phyloP scores from a whole-genome alignment of 352 stramenopile genomes.

The Plasmopara viticola region DNA sequence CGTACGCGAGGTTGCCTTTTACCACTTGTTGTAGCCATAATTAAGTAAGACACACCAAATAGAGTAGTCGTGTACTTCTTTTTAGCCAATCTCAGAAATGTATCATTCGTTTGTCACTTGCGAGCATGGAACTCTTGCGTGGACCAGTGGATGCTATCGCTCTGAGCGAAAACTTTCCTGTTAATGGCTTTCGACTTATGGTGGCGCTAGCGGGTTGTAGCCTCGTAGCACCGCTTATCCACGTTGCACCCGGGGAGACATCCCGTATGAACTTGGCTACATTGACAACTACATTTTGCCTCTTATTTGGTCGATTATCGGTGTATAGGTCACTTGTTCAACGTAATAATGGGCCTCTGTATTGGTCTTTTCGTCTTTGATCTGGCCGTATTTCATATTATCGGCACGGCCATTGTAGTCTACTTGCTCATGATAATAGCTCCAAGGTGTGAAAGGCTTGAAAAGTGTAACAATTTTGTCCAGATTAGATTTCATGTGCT shows the following conservation, averaged over 20 bases:
- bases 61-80: no score
- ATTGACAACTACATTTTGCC: neutral
- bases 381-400: conserved; percentile 64
- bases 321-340: conserved; percentile 63
- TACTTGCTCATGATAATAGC: conserved; percentile 66
- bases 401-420: conserved; percentile 48
- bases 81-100: no score
- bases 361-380: conserved; percentile 77
- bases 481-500: no score
- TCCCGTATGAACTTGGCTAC: conserved; percentile 33
- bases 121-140: conserved; percentile 51
- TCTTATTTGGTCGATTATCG: conserved; percentile 2
- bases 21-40: no score
- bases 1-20: no score
- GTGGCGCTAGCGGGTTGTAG: conserved; percentile 59
- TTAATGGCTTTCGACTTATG: conserved; percentile 75
- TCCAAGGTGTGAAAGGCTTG: conserved; percentile 35
- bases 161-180: conserved; percentile 61
- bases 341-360: conserved; percentile 51
- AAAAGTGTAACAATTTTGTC: neutral
- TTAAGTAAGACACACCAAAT: no score
- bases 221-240: conserved; percentile 59
- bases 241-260: conserved; percentile 47
- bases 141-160: conserved; percentile 62
- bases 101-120: conserved; percentile 13